Percentiles rank a stretch among this genome's conserved stretches.
These are phyloP conservation scores for Arxiozyma slooffiae DNA, from an alignment of 1,139 yeast species.

Conservation along the genomic window DNA sequence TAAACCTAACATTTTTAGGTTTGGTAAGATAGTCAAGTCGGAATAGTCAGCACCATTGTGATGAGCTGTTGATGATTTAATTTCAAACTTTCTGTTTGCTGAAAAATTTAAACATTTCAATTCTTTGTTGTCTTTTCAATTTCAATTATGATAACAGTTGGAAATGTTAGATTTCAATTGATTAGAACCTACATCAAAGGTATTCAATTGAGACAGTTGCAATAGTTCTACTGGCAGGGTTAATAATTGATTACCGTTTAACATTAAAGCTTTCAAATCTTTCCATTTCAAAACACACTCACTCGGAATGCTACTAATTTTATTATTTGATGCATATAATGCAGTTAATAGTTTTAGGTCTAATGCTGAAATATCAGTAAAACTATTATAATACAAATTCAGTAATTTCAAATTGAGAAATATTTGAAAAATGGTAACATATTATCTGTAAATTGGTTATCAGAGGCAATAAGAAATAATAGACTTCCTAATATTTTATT, in stretches of 20 bases:
- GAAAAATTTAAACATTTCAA: slow-evolving; percentile 78
- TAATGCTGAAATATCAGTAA: slow-evolving; percentile 63
- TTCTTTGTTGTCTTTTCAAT: slow-evolving; percentile 80
- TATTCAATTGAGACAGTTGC: slow-evolving; percentile 51
- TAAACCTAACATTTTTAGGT: slow-evolving; percentile 67
- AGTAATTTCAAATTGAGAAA: slow-evolving; percentile 52
- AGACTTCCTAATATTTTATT: slow-evolving; percentile 44
- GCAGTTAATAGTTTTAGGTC: slow-evolving; percentile 51
- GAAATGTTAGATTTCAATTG: slow-evolving; percentile 83
- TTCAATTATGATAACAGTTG: slow-evolving; percentile 96
- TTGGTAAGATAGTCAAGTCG: slow-evolving; percentile 64
- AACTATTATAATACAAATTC: slow-evolving; percentile 74
- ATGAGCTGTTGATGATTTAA: slow-evolving; percentile 39
- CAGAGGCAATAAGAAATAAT: slow-evolving; percentile 57
- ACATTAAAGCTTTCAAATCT: slow-evolving; percentile 49
- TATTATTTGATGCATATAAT: slow-evolving; percentile 78
- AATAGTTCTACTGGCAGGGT: slow-evolving; percentile 86
- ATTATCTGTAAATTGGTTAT: slow-evolving; percentile 73
- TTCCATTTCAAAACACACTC: slow-evolving; percentile 66
- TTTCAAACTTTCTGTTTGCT: slow-evolving; percentile 86
- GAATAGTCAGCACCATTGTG: slow-evolving; percentile 43
- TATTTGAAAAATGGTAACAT: slow-evolving; percentile 61
- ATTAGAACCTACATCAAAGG: slow-evolving; percentile 87
- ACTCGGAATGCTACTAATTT: slow-evolving; percentile 66
- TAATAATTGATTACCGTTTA: slow-evolving; percentile 78